Conservation (phyloP, 768 basidiomycete genomes). For the Amanita brunnescens region DNA sequence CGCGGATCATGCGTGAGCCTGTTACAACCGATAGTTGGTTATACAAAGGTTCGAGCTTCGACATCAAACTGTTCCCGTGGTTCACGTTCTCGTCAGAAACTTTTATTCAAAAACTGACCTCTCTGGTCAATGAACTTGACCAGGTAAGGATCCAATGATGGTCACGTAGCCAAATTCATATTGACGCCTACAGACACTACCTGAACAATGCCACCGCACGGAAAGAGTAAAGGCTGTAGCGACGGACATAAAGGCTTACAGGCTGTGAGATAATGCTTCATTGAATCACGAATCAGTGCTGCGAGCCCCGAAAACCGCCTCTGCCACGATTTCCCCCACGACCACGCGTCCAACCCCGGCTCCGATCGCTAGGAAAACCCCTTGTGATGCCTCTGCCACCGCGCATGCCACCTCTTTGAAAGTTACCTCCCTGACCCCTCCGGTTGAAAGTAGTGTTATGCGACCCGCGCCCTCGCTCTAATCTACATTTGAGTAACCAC, state of each 20-base stretch:
- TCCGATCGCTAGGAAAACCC: slow-evolving; percentile 29
- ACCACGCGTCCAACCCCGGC: slow-evolving; percentile 28
- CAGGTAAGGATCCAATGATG: slow-evolving; percentile 5
- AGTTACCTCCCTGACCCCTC: slow-evolving; percentile 27
- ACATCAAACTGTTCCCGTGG: background rate
- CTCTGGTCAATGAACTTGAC: slow-evolving; percentile 3
- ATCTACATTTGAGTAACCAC: slow-evolving; percentile 9
- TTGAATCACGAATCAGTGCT: slow-evolving; percentile 10
- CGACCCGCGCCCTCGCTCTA: slow-evolving; percentile 34
- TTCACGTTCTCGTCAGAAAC: too few relatives aligned
- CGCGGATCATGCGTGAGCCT: slow-evolving; percentile 12
- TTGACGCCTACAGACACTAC: slow-evolving; percentile 28
- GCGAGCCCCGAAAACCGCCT: slow-evolving; percentile 44
- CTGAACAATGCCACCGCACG: slow-evolving; percentile 43
- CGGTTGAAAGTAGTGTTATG: slow-evolving; percentile 22
- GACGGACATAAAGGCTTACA: slow-evolving; percentile 42
- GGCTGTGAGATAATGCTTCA: slow-evolving; percentile 23
- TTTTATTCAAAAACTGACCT: background rate
- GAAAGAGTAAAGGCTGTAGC: slow-evolving; percentile 35
- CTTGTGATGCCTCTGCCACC: slow-evolving; percentile 32
- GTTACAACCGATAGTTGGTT: slow-evolving; percentile 11
- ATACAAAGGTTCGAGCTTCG: background rate
- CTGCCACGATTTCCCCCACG: slow-evolving; percentile 20
- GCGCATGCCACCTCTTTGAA: slow-evolving; percentile 35
- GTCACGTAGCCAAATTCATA: slow-evolving; percentile 1